Evolutionary conservation across 306 rosid genomes (phyloP).

Genomic region (Spatholobus suberectus): DNA sequence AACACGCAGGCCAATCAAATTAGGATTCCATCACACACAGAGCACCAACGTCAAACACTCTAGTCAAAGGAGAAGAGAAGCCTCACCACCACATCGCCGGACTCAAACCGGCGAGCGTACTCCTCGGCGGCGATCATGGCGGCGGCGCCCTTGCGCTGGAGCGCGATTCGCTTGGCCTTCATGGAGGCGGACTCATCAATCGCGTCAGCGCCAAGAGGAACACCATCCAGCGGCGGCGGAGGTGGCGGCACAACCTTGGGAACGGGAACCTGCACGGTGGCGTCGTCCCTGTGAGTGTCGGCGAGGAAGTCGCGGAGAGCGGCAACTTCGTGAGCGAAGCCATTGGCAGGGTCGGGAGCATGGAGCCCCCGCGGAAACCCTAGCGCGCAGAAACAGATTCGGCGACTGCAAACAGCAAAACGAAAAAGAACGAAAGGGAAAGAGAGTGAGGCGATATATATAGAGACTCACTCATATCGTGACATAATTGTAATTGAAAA

Average conservation of each 20-base stretch:
- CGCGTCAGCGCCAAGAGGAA: conserved; percentile 42
- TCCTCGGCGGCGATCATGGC: conserved; percentile 98
- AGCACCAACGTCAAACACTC: background rate
- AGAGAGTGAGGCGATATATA: background rate
- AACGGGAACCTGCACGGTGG: conserved; percentile 69
- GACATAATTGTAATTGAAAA: background rate
- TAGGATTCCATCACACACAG: background rate
- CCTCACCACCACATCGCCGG: conserved; percentile 65
- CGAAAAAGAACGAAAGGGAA: background rate
- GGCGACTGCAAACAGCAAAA: conserved; percentile 35
- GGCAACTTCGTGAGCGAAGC: conserved; percentile 57
- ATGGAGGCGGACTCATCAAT: conserved; percentile 74
- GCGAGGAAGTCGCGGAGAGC: conserved; percentile 60
- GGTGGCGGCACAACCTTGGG: conserved; percentile 85
- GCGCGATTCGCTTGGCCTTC: conserved; percentile 79
- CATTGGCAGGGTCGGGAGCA: background rate
- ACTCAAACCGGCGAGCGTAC: conserved; percentile 82
- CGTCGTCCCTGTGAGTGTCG: conserved; percentile 49
- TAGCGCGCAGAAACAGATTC: conserved; percentile 52
- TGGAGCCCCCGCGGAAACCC: conserved; percentile 49
- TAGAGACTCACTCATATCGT: background rate
- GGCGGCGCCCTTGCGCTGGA: conserved; percentile 91
- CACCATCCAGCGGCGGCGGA: conserved; percentile 66
- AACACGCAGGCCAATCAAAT: background rate
- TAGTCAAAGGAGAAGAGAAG: background rate